Evolutionary conservation across 495 filamentous ascomycete genomes (phyloP).

Genomic region (Aspergillus diversus): DNA sequence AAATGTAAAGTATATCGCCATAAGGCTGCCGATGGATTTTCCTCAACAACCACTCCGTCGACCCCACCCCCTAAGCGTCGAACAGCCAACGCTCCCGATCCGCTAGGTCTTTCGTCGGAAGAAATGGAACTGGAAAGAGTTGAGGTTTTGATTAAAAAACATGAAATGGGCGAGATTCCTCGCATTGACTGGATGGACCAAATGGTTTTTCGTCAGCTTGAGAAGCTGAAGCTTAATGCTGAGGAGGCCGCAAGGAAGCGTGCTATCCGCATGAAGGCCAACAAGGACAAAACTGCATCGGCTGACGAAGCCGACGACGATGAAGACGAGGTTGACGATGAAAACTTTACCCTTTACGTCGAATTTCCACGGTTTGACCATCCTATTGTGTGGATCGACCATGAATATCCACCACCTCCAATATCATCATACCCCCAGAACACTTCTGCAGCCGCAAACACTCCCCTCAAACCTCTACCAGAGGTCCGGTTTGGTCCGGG

Average conservation of each 20-base stretch:
- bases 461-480: constrained; percentile 74
- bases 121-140: constrained; percentile 79
- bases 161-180: constrained; percentile 95
- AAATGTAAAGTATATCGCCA: constrained; percentile 85
- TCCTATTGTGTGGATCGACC: constrained; percentile 91
- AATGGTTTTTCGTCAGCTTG: constrained; percentile 83
- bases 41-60: constrained; percentile 77
- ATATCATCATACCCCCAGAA: constrained; percentile 71
- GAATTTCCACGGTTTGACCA: constrained; percentile 96
- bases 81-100: constrained; percentile 48
- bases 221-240: constrained; percentile 69
- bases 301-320: constrained; percentile 42
- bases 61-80: constrained; percentile 51
- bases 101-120: constrained; percentile 56
- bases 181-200: constrained; percentile 94
- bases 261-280: constrained; percentile 34
- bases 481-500: constrained; percentile 84
- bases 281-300: constrained; percentile 31
- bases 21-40: constrained; percentile 83
- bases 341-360: constrained; percentile 76
- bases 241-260: constrained; percentile 47
- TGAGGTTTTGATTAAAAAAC: constrained; percentile 91
- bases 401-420: constrained; percentile 85
- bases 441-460: constrained; percentile 63
- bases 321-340: constrained; percentile 51